Evolutionary conservation across 331 rosid genomes (phyloP).

Genomic region (Stylosanthes scabra): DNA sequence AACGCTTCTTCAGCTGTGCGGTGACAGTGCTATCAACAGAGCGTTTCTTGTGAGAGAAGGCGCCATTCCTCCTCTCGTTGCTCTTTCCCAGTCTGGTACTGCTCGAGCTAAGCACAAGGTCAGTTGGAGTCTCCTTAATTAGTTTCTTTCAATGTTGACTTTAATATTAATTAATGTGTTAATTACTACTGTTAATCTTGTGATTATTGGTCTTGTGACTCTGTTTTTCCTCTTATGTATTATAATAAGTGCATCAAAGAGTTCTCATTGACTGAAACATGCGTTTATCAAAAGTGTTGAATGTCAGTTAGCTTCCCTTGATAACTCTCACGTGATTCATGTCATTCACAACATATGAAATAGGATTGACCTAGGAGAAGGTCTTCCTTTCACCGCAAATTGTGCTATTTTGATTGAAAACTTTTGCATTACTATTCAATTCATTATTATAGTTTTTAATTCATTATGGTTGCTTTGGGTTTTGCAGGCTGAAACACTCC

Average conservation of each 20-base stretch:
- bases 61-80: slow-evolving; percentile 87
- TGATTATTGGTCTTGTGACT: slow-evolving; percentile 2
- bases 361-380: neutral
- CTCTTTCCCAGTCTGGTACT: slow-evolving; percentile 82
- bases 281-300: neutral
- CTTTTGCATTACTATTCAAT: neutral
- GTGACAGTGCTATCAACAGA: slow-evolving; percentile 70
- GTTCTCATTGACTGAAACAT: neutral
- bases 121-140: neutral
- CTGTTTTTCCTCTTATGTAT: slow-evolving; percentile 2
- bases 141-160: neutral
- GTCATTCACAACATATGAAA: neutral
- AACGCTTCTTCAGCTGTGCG: slow-evolving; percentile 75
- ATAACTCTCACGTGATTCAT: neutral
- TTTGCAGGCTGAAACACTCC: slow-evolving; percentile 96
- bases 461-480: slow-evolving; percentile 39
- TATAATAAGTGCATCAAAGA: neutral
- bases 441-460: neutral
- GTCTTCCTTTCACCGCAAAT: neutral
- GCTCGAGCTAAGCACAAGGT: slow-evolving; percentile 92
- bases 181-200: neutral
- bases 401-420: neutral
- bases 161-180: neutral
- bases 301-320: neutral
- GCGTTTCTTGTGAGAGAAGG: slow-evolving; percentile 91